phyloP scores from a whole-genome alignment of 1,284 basidiomycete genomes.

The Microbotryum saponariae region DNA sequence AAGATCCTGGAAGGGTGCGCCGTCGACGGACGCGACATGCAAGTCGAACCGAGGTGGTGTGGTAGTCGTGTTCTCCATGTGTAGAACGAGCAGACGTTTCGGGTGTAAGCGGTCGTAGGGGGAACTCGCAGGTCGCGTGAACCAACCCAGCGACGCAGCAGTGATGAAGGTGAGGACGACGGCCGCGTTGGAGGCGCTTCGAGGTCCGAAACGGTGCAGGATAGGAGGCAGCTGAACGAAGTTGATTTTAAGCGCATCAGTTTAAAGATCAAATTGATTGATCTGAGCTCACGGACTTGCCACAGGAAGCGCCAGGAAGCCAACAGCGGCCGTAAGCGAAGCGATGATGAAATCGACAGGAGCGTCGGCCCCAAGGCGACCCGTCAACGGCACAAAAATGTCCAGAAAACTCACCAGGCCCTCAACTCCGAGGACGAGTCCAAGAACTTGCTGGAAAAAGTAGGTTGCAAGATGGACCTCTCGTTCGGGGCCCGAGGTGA shows the following conservation, averaged over 20 bases:
- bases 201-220: constrained; percentile 42
- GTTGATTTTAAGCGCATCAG: not conserved
- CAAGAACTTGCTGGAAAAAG: constrained; percentile 54
- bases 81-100: constrained; percentile 75
- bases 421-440: constrained; percentile 59
- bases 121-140: constrained; percentile 42
- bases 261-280: fast-evolving
- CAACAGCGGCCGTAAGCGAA: constrained; percentile 41
- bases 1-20: constrained; percentile 62
- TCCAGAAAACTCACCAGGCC: constrained; percentile 64
- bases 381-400: constrained; percentile 83
- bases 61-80: constrained; percentile 66
- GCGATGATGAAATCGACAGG: constrained; percentile 88
- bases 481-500: constrained; percentile 20
- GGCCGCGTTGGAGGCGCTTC: constrained; percentile 22
- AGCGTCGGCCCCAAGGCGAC: constrained; percentile 48
- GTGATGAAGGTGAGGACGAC: constrained; percentile 54
- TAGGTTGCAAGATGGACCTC: constrained; percentile 47
- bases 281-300: not conserved
- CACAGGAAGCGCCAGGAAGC: constrained; percentile 24
- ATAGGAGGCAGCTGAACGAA: constrained; percentile 21
- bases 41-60: constrained; percentile 64
- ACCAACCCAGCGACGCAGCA: constrained; percentile 38
- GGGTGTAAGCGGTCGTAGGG: constrained; percentile 82
- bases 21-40: constrained; percentile 76